Base-by-base conservation (phyloP, 768 basidiomycete genomes). In the Tulasnella calospora region DNA sequence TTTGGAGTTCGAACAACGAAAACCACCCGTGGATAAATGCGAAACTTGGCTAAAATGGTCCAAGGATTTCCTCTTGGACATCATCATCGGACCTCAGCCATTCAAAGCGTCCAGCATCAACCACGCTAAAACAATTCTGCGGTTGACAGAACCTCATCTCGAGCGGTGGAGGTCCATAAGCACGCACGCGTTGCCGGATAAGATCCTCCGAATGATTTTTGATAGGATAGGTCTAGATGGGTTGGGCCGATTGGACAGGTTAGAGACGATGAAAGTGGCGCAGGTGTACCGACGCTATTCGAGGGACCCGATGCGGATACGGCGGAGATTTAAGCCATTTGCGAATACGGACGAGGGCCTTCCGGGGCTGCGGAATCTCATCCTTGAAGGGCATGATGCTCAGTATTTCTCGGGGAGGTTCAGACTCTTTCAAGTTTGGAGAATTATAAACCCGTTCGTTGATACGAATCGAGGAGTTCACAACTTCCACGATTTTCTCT, bases 401-500 rank as follows among this genome's bases (percentile, higher is more conserved):
- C 47, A 23, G 47, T 51, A 51, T n/a, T 51, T 51, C 23, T 19
- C 21, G 2, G 23, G 47, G 23, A 19, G 23, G 47, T 51, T 51
- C 21, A 51, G 9, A 23, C 17, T 23, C 2, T 51, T 51, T 9
- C 47, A 51, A 9, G 47, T n/a, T 10, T 51, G 47, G 47, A 5
- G 23, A 51, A 21, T 51, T 19, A 19, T 51, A 19, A 19, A 51
- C 47, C 47, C 1, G 5, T 23, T n/a, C 10, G 23, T 51, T 9
- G 47, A 51, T 30, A 87, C 89, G 17, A 96, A 94, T 82, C 80
- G 84, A 19, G 94, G 96, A 82, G 80, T 96, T 33, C 91, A 93
- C 80, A 79, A 91, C 6, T 85, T 97, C 74, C 95, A 96, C 82
- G 88, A 94, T 77, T 86, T 91, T 38, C 83, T 95, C 40, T 89